Conservation (phyloP, 148 eudicot genomes). For the Dianthus caryophyllus region DNA sequence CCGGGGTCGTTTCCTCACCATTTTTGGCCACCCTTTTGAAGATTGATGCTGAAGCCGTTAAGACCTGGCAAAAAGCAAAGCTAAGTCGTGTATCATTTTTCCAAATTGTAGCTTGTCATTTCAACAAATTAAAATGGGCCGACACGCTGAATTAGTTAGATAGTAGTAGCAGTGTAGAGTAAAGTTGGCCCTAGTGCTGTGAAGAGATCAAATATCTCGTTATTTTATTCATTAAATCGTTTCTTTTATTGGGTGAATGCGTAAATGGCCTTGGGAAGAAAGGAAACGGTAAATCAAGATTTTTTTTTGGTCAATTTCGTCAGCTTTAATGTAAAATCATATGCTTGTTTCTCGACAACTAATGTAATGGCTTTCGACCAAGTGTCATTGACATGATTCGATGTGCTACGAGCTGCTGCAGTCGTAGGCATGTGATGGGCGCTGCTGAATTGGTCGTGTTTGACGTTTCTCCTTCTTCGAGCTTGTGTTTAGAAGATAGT, state of each 20-base stretch:
- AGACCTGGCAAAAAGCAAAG: not conserved
- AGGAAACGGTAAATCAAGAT: not conserved
- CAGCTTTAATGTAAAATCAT: not conserved
- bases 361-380: too few species aligned
- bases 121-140: not conserved
- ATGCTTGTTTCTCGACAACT: not conserved
- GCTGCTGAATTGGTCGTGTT: too few species aligned
- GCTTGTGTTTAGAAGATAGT: too few species aligned
- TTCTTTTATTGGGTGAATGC: not conserved
- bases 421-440: too few species aligned
- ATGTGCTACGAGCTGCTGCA: too few species aligned
- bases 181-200: slow-evolving; percentile 1
- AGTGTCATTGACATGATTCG: too few species aligned
- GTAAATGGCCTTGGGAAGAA: not conserved
- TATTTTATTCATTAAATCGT: not conserved
- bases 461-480: too few species aligned
- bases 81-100: not conserved
- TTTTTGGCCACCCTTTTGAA: not conserved
- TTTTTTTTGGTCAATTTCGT: not conserved
- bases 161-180: not conserved
- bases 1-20: not conserved
- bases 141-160: not conserved
- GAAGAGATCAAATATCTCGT: not conserved
- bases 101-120: not conserved
- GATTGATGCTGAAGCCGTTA: not conserved